phyloP scores from a whole-genome alignment of 148 eudicot species.

The Pharnaceum exiguum region DNA sequence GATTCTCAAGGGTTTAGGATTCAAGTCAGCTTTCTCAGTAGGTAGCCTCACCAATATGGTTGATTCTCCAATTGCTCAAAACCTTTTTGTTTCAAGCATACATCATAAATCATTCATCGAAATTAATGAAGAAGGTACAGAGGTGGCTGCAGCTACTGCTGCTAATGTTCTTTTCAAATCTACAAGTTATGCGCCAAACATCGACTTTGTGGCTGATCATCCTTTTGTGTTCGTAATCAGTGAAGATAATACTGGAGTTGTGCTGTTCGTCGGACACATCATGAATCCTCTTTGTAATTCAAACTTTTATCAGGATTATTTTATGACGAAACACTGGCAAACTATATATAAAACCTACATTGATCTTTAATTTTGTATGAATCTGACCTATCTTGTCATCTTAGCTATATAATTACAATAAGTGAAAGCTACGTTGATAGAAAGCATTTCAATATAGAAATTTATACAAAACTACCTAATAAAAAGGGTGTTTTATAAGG shows the following conservation, averaged over 20 bases:
- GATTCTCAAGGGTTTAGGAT: slow-evolving; percentile 51
- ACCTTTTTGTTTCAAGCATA: slow-evolving; percentile 59
- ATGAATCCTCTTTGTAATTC: slow-evolving; percentile 63
- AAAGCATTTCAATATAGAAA: too few relatives aligned
- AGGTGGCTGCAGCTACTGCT: slow-evolving; percentile 86
- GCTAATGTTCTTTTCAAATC: slow-evolving; percentile 31
- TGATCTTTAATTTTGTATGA: too few relatives aligned
- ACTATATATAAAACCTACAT: too few relatives aligned
- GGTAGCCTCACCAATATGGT: slow-evolving; percentile 77
- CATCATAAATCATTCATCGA: slow-evolving; percentile 80
- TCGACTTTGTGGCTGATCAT: slow-evolving; percentile 92
- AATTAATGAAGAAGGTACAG: slow-evolving; percentile 92
- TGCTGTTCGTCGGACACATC: slow-evolving; percentile 64
- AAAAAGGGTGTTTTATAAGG: too few relatives aligned
- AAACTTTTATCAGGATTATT: too few relatives aligned
- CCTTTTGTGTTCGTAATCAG: slow-evolving; percentile 73
- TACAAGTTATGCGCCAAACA: slow-evolving; percentile 1
- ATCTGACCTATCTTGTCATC: too few relatives aligned
- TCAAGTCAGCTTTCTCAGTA: slow-evolving; percentile 51
- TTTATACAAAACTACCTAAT: too few relatives aligned
- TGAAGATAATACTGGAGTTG: slow-evolving; percentile 74
- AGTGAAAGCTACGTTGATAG: too few relatives aligned
- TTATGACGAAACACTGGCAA: too few relatives aligned
- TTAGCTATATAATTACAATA: too few relatives aligned
- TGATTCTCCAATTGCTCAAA: slow-evolving; percentile 40